These are phyloP conservation scores for Aspergillus steynii DNA, from an alignment of 495 filamentous ascomycete species.

Conservation along the genomic window DNA sequence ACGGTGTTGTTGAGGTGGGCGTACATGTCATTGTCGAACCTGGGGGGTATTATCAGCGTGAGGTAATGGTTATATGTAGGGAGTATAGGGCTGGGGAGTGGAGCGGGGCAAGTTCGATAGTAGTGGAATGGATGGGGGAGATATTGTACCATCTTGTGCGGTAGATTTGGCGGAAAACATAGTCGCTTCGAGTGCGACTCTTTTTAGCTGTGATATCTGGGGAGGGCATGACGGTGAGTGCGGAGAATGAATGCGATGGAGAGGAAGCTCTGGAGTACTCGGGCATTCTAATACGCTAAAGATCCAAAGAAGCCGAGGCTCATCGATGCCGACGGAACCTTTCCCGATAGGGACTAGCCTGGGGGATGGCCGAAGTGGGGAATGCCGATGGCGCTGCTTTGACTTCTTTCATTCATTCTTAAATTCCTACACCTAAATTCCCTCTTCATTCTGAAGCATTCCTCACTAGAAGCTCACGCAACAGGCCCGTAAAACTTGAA, in stretches of 20 bases:
- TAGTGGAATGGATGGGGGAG: neutral
- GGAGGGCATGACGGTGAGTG: conserved; percentile 23
- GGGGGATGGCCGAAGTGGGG: too few relatives aligned
- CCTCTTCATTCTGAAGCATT: too few relatives aligned
- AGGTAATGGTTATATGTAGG: neutral
- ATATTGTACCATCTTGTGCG: conserved; percentile 77
- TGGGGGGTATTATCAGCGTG: conserved; percentile 30
- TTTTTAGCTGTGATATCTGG: conserved; percentile 56
- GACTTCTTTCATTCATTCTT: too few relatives aligned
- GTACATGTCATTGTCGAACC: conserved; percentile 97
- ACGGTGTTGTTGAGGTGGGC: conserved; percentile 82
- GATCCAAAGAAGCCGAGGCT: too few relatives aligned
- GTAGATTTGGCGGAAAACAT: conserved; percentile 78
- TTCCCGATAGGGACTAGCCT: too few relatives aligned
- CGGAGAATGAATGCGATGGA: neutral
- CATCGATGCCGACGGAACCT: too few relatives aligned
- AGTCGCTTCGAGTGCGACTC: conserved; percentile 65
- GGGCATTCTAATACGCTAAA: too few relatives aligned
- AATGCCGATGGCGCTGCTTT: too few relatives aligned
- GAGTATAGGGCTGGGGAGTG: neutral
- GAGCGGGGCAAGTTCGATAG: too few relatives aligned
- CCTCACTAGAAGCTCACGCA: neutral
- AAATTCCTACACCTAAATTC: too few relatives aligned
- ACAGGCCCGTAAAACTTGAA: conserved; percentile 6
- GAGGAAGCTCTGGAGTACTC: neutral